Evolutionary conservation across 192 early-diverging fungal species (phyloP).

Genomic region (Rhizophagus sp.): DNA sequence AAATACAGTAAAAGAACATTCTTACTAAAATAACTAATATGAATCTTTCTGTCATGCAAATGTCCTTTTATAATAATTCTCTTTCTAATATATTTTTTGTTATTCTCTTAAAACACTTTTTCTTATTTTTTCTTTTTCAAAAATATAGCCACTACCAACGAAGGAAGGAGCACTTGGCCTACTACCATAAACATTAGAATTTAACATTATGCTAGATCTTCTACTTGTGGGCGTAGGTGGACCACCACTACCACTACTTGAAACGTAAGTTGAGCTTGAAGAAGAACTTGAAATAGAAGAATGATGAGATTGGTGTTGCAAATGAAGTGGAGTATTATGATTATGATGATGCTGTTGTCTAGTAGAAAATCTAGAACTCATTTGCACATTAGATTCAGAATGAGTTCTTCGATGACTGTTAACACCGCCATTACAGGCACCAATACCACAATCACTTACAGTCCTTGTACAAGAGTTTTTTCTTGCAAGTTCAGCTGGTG

Average conservation of each 20-base stretch:
- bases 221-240: neutral
- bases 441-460: too few species aligned
- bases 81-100: too few species aligned
- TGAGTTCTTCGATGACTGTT: neutral
- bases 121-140: neutral
- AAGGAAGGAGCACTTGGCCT: neutral
- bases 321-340: neutral
- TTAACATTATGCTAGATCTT: neutral
- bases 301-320: neutral
- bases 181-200: neutral
- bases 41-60: too few species aligned
- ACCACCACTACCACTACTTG: neutral
- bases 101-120: neutral
- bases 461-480: neutral
- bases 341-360: neutral
- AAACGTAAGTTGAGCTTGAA: neutral
- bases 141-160: neutral
- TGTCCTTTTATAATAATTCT: too few species aligned
- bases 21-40: too few species aligned
- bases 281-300: neutral
- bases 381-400: neutral
- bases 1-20: too few species aligned
- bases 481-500: neutral
- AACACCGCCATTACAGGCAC: neutral
- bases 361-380: neutral